phyloP scores from a whole-genome alignment of 257 asterid genomes.

The Knoxia roxburghii region DNA sequence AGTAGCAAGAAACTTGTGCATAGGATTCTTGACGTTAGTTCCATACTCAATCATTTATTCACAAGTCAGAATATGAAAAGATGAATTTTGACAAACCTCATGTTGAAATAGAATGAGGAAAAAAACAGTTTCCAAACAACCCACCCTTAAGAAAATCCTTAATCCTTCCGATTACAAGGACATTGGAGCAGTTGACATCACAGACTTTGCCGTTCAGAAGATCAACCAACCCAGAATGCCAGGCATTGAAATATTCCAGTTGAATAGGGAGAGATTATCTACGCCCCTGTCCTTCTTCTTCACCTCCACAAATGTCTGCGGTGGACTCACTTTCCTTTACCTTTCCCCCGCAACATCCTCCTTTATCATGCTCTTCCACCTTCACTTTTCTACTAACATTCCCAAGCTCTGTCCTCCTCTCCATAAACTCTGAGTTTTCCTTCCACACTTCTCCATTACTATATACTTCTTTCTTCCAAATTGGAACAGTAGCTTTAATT shows the following conservation, averaged over 20 bases:
- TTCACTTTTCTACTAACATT: slow-evolving; percentile 33
- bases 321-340: slow-evolving; percentile 35
- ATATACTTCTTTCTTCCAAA: slow-evolving; percentile 98
- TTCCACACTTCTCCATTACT: slow-evolving; percentile 94
- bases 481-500: slow-evolving; percentile 85
- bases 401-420: slow-evolving; percentile 53
- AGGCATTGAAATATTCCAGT: background rate
- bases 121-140: background rate
- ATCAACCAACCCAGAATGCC: background rate
- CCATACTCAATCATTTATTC: no score
- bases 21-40: no score
- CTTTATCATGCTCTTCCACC: slow-evolving; percentile 33
- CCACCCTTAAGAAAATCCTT: background rate
- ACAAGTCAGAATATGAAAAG: no score
- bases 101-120: background rate
- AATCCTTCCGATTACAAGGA: background rate
- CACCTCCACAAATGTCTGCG: slow-evolving; percentile 17
- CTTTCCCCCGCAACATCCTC: slow-evolving; percentile 51
- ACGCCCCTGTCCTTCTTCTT: slow-evolving; percentile 4
- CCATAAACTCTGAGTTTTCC: slow-evolving; percentile 77
- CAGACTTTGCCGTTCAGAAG: background rate
- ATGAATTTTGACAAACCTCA: background rate
- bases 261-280: background rate
- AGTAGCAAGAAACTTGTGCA: no score
- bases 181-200: background rate